Conservation (phyloP, 2,329 filamentous ascomycete species). For the Xylaria sp. region DNA sequence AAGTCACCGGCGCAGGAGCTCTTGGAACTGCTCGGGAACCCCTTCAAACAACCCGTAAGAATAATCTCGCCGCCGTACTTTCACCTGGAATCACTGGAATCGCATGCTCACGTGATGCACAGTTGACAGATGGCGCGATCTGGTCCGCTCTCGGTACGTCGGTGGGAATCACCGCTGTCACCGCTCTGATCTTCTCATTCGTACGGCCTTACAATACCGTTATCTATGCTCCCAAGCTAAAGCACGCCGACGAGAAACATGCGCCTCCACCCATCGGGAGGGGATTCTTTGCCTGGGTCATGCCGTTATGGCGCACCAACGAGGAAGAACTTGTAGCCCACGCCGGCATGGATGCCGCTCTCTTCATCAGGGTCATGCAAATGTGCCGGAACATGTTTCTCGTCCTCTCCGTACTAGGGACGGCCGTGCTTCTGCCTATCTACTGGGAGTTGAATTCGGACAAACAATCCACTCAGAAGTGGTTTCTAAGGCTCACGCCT, state of each 20-base stretch:
- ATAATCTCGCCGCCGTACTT: neutral
- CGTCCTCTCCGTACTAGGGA: slow-evolving; percentile 76
- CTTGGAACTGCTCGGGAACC: slow-evolving; percentile 61
- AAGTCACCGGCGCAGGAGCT: slow-evolving; percentile 54
- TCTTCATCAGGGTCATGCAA: slow-evolving; percentile 87
- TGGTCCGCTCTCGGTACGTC: slow-evolving; percentile 85
- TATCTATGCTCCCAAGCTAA: slow-evolving; percentile 93
- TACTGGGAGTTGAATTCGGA: slow-evolving; percentile 69
- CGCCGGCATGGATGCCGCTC: slow-evolving; percentile 88
- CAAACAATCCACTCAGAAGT: slow-evolving; percentile 51
- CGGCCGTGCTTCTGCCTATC: slow-evolving; percentile 82
- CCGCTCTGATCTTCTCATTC: slow-evolving; percentile 86
- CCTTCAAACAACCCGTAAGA: slow-evolving; percentile 61
- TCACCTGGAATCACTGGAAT: neutral
- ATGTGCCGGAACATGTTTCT: slow-evolving; percentile 96
- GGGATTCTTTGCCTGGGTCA: slow-evolving; percentile 88
- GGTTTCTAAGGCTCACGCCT: slow-evolving; percentile 71
- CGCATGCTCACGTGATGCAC: slow-evolving; percentile 27
- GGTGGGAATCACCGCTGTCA: slow-evolving; percentile 76
- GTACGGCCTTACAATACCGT: slow-evolving; percentile 90
- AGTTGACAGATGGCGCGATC: slow-evolving; percentile 70
- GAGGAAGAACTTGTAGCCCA: slow-evolving; percentile 83
- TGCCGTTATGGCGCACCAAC: slow-evolving; percentile 79
- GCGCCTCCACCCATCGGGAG: slow-evolving; percentile 87
- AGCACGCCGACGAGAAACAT: slow-evolving; percentile 90